phyloP scores from a whole-genome alignment of 176 grass and related monocot genomes.

The Saccharum officinarum region DNA sequence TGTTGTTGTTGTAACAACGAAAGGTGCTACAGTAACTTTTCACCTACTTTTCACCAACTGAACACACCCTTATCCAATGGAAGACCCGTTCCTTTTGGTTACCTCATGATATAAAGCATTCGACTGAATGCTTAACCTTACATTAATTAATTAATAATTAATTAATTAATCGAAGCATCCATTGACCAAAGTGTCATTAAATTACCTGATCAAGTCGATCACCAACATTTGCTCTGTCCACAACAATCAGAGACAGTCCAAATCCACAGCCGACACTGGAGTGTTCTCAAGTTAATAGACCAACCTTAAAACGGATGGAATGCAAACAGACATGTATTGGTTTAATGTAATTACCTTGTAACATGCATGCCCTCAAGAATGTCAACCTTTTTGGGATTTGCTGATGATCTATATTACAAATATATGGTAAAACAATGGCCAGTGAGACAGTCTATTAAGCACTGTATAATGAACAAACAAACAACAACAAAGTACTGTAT shows the following conservation, averaged over 20 bases:
- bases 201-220: constrained; percentile 76
- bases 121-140: no score
- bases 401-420: constrained; percentile 77
- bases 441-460: neutral
- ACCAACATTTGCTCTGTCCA: constrained; percentile 74
- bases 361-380: constrained; percentile 86
- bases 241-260: constrained; percentile 74
- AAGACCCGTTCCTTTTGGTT: neutral
- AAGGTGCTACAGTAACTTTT: no score
- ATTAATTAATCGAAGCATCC: neutral
- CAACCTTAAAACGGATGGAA: neutral
- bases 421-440: neutral
- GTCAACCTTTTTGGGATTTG: constrained; percentile 99
- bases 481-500: neutral
- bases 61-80: neutral
- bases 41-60: no score
- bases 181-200: constrained; percentile 16
- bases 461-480: neutral
- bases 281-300: constrained; percentile 31
- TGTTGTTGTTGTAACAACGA: no score
- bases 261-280: constrained; percentile 88
- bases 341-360: constrained; percentile 55
- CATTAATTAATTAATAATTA: neutral
- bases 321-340: neutral
- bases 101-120: no score